Conservation (phyloP, 225 moss, liverwort and hornwort genomes). For the Straminergon stramineum region DNA sequence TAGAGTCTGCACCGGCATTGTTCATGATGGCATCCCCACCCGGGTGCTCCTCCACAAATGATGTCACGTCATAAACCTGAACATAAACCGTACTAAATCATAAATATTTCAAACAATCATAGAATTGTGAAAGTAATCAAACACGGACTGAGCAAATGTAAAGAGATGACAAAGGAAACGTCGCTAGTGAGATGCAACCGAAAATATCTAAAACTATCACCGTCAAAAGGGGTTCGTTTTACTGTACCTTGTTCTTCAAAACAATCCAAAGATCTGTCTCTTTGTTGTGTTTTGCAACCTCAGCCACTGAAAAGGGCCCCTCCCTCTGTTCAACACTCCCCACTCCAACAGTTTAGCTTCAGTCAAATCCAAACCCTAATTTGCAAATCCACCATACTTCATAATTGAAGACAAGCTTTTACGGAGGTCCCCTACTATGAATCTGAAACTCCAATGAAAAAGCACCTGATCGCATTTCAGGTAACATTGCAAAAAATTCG, state of each 20-base stretch:
- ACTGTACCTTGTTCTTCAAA: slow-evolving; percentile 31
- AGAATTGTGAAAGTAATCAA: neutral
- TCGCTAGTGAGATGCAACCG: neutral
- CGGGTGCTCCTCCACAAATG: slow-evolving; percentile 56
- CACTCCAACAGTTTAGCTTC: neutral
- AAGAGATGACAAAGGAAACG: neutral
- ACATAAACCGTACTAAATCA: neutral
- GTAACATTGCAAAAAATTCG: neutral
- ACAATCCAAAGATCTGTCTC: slow-evolving; percentile 37
- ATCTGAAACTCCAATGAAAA: neutral
- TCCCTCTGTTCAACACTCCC: slow-evolving; percentile 22
- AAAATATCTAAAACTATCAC: neutral
- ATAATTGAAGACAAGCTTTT: neutral
- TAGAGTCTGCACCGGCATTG: slow-evolving; percentile 50
- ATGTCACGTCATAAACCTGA: slow-evolving; percentile 56
- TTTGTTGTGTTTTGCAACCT: slow-evolving; percentile 36
- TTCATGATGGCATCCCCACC: slow-evolving; percentile 46
- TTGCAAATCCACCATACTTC: neutral
- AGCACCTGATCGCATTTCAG: neutral
- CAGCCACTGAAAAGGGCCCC: slow-evolving; percentile 34
- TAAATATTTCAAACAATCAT: neutral
- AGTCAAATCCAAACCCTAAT: neutral
- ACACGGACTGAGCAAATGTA: neutral
- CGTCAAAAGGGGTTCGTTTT: neutral
- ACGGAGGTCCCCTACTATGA: neutral